These are phyloP conservation scores for Argentina anserina DNA, from an alignment of 306 rosid species.

Conservation along the genomic window DNA sequence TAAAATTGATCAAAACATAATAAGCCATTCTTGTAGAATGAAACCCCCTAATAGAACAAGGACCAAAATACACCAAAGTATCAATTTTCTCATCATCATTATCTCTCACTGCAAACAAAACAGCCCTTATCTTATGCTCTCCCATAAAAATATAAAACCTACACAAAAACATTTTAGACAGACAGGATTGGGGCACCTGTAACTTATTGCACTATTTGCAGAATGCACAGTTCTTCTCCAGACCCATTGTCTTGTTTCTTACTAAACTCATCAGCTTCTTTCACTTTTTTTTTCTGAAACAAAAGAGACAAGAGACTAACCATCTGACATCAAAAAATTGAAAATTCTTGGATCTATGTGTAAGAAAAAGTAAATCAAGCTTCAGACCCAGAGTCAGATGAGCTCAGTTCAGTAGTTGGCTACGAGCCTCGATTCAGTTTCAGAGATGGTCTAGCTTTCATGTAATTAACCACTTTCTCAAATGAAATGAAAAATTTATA, in stretches of 20 bases:
- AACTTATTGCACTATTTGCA: conserved; percentile 94
- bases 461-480: too few species aligned
- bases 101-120: conserved; percentile 75
- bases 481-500: too few species aligned
- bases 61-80: conserved; percentile 78
- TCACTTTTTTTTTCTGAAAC: conserved; percentile 33
- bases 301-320: conserved; percentile 53
- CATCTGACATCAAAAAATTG: conserved; percentile 68
- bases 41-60: conserved; percentile 57
- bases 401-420: conserved; percentile 62
- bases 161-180: conserved; percentile 45
- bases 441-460: conserved; percentile 51
- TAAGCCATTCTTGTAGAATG: conserved; percentile 69
- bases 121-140: conserved; percentile 45
- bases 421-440: conserved; percentile 59
- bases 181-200: conserved; percentile 80
- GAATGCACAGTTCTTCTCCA: conserved; percentile 66
- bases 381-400: conserved; percentile 75
- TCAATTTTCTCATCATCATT: conserved; percentile 50
- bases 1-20: conserved; percentile 58
- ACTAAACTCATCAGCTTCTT: conserved; percentile 52
- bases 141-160: conserved; percentile 56
- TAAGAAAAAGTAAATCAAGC: conserved; percentile 49
- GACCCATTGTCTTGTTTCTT: conserved; percentile 57
- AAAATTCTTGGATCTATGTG: conserved; percentile 45